Base-by-base conservation (phyloP, 768 basidiomycete species). In the Flagelloscypha sp. region DNA sequence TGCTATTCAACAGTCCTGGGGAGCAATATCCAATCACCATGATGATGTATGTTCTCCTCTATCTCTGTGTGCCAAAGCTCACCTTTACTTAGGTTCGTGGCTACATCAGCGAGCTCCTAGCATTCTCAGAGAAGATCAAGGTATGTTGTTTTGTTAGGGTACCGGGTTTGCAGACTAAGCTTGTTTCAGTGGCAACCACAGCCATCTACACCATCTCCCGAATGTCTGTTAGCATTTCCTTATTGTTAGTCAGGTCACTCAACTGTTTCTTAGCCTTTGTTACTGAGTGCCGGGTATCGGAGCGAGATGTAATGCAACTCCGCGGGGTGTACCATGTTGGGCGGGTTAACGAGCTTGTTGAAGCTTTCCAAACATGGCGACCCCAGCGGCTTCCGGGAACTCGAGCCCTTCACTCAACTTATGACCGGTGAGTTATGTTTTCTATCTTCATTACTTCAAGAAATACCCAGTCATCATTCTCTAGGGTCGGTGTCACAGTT, bases 401-500 rank as follows among this genome's bases (percentile, higher is more conserved):
- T 17, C 74, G 80, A 22, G 86, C 86, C 4, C 81, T 86, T 48
- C 80, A 86, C 48, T 90, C 86, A 0, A 79, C 72, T n/a, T 89
- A 90, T 46, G 88, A 93, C 49, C 72, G 79, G 72, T 79, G 52
- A 24, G 65, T 53, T 30, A 40, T 17, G 25, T 6, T n/a, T 25
- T 13, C 11, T 30, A 13, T 16, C 15, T 31, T 20, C 24, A 17
- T 10, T 23, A 22, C 9, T 9, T 36, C 17, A 29, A 22, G 21
- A 35, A 35, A 30, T 10, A n/a, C 33, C n/a, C 27, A 8, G 16
- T 16, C 8, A 42, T 30, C 24, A n/a, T 41, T 19, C 25, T 21
- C 36, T 23, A 79, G 80, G 48, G 73, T 78, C 49, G 76, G 74
- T 9, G 63, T 79, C 20, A 70, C 74, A 0, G 65, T 84, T 23